Evolutionary conservation across 2,329 filamentous ascomycete genomes (phyloP), one percentile per base, ranked within the genome.

Genomic region (Microsporum ferrugineum): DNA sequence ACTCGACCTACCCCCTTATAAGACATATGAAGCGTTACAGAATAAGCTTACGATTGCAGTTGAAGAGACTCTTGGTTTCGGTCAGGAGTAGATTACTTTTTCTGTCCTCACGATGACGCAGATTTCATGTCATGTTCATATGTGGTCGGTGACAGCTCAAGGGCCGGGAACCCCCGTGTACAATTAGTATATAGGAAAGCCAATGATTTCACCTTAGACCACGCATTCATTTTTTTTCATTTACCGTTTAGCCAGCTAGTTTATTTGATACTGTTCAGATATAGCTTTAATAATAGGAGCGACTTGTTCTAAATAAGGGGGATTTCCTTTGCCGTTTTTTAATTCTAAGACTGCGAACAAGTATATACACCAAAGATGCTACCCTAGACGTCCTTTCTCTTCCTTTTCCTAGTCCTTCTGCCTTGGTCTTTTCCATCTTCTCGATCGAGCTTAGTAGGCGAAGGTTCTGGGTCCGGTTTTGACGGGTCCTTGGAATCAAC

Each of bases 11-110:
- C 94, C 94, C 45, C 86, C 90, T 33, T 99, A 99, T 73, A 97
- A 96, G 80, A 84, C 81, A 27, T 82, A 91, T 69, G 92, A 97
- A 65, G 84, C 84, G 68, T 80, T 99, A 66, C 88, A 92, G 72
- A 80, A 86, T 71, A 99, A 99, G 78, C 80, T 99, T 68, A 94
- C 91, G 5, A 95, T 96, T 76, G 94, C 94, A 31, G 94, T 99
- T 60, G 94, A 99, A 77, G 94, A 99, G 79, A 99, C 94, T 0
- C 91, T 99, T 80, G 94, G 94, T 64, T 99, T 99, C 73, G 94
- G 94, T 66, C 94, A 99, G 79, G 94, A 99, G 79, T 99, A 90
- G 72, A 70, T 23, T 47, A 33, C 12, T 53, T 34, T 23, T 12
- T 31, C 39, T 34, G 12, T 12, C 47, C n/a, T 41, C n/a, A 17